Percentiles rank a stretch among this genome's conserved stretches.
phyloP scores from a whole-genome alignment of 306 rosid genomes.

The Malus fusca region DNA sequence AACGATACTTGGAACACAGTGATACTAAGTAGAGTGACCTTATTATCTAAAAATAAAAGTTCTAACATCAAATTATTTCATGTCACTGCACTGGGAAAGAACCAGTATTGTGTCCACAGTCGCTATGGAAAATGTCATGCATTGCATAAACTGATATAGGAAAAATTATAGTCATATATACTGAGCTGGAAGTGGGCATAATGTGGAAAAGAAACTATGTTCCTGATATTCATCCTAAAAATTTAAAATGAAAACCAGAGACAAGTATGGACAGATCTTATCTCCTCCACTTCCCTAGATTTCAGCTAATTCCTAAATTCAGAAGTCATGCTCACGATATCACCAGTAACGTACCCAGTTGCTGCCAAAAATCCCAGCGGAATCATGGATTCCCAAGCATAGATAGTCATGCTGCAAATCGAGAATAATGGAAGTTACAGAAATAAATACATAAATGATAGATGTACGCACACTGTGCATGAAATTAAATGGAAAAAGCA shows the following conservation, averaged over 20 bases:
- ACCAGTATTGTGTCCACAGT: not conserved
- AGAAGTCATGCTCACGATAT: not conserved
- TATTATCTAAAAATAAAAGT: no score
- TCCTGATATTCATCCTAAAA: no score
- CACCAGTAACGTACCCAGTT: constrained; percentile 46
- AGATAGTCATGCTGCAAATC: constrained; percentile 47
- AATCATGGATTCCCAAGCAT: constrained; percentile 76
- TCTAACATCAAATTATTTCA: no score
- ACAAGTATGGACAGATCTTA: not conserved
- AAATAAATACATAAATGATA: not conserved
- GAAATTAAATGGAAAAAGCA: not conserved
- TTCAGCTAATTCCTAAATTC: not conserved
- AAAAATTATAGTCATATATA: no score
- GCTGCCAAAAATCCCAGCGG: constrained; percentile 72
- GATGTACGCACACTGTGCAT: not conserved
- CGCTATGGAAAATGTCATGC: not conserved
- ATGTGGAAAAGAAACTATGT: no score
- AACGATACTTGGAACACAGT: no score
- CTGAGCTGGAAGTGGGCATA: no score
- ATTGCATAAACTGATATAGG: not conserved
- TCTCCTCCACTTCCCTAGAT: not conserved
- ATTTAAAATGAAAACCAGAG: not conserved
- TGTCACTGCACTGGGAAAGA: not conserved
- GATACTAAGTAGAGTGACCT: no score
- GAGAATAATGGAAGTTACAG: not conserved